Percentiles rank a stretch among this genome's conserved stretches.
Evolutionary conservation across 179 eudicot species (phyloP).

Genomic region (Monotropa hypopitys): DNA sequence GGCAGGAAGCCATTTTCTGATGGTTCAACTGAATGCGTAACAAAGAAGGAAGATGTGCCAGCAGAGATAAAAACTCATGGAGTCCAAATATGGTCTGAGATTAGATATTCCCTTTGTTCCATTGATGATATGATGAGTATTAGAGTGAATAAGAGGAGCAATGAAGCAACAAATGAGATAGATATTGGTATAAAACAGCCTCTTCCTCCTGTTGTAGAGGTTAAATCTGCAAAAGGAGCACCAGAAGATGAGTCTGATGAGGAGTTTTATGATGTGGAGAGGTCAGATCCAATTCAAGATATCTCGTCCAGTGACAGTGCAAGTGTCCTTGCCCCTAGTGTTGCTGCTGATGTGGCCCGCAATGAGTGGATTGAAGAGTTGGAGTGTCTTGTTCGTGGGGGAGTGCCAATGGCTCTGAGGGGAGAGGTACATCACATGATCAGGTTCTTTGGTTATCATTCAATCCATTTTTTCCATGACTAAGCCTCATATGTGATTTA

Average conservation of each 20-base stretch:
- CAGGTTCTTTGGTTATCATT: not conserved
- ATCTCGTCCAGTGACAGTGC: slow-evolving; percentile 32
- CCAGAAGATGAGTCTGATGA: slow-evolving; percentile 92
- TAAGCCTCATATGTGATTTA: slow-evolving; percentile 5
- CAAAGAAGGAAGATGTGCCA: slow-evolving; percentile 17
- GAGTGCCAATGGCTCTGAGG: slow-evolving; percentile 91
- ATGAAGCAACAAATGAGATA: slow-evolving; percentile 22
- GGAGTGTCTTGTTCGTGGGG: slow-evolving; percentile 90
- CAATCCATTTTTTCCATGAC: not conserved
- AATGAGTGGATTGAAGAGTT: slow-evolving; percentile 75
- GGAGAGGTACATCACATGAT: slow-evolving; percentile 70
- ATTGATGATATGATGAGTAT: slow-evolving; percentile 78
- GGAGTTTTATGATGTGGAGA: slow-evolving; percentile 88
- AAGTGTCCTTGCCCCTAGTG: slow-evolving; percentile 13
- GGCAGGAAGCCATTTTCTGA: slow-evolving; percentile 12
- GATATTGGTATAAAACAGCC: slow-evolving; percentile 23
- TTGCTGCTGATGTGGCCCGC: slow-evolving; percentile 16
- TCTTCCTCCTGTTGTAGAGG: slow-evolving; percentile 38
- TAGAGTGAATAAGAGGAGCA: slow-evolving; percentile 53
- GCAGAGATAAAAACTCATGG: slow-evolving; percentile 32
- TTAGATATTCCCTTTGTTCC: slow-evolving; percentile 56
- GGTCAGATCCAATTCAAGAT: slow-evolving; percentile 63
- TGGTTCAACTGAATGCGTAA: slow-evolving; percentile 20
- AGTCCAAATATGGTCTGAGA: slow-evolving; percentile 62
- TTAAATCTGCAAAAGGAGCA: slow-evolving; percentile 45